A percentile compares a stretch with the other conserved stretches of the same genome.
Conservation (phyloP, 2,329 filamentous ascomycete genomes). For the Cladosporium sp. region DNA sequence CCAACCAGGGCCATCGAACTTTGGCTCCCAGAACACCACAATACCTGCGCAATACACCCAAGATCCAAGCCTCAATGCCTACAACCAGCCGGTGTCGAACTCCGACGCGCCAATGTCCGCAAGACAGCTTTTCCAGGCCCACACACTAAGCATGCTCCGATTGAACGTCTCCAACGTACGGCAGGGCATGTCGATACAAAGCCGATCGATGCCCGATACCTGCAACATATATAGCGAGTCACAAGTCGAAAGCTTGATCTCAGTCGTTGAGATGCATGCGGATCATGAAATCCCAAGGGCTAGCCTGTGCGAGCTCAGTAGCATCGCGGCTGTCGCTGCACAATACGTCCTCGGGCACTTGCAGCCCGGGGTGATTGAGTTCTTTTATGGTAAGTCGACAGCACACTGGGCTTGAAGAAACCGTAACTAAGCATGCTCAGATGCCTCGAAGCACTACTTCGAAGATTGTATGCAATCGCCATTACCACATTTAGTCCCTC, state of each 20-base stretch:
- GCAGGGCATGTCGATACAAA: slow-evolving; percentile 7
- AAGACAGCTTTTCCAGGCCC: slow-evolving; percentile 1
- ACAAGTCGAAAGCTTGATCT: slow-evolving; percentile 11
- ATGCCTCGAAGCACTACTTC: slow-evolving; percentile 15
- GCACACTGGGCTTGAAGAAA: background rate
- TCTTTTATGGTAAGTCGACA: slow-evolving; percentile 4
- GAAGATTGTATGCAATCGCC: slow-evolving; percentile 16
- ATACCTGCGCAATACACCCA: background rate
- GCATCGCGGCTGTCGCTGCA: slow-evolving; percentile 10
- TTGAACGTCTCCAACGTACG: slow-evolving; percentile 1
- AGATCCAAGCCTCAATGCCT: slow-evolving; percentile 1
- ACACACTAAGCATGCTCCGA: slow-evolving; percentile 7
- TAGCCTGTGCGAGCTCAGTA: slow-evolving; percentile 13
- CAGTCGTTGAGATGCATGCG: slow-evolving; percentile 3
- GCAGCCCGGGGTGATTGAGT: slow-evolving; percentile 13
- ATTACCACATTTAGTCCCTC: slow-evolving; percentile 1
- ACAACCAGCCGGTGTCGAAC: background rate
- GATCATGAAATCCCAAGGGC: slow-evolving; percentile 4
- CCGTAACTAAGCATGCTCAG: background rate
- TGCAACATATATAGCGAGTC: slow-evolving; percentile 11
- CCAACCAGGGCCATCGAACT: background rate
- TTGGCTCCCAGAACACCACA: background rate
- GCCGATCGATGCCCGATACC: background rate
- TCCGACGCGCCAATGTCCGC: background rate
- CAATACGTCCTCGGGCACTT: slow-evolving; percentile 6